Percentiles rank a stretch among this genome's conserved stretches.
Evolutionary conservation across 768 basidiomycete species (phyloP).

Genomic region (Botryobasidium botryosum): DNA sequence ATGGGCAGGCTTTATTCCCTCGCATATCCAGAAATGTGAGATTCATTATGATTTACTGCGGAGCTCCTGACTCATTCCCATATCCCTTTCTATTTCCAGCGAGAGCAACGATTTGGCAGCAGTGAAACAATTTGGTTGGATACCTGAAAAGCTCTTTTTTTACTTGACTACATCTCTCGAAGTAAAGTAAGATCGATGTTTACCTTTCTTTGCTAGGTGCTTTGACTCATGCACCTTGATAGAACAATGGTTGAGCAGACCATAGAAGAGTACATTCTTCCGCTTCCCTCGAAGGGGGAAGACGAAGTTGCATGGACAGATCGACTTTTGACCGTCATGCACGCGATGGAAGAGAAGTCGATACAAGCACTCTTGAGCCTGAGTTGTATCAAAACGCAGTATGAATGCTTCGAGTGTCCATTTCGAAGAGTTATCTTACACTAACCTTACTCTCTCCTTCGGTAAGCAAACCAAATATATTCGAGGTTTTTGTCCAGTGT

Average conservation of each 20-base stretch:
- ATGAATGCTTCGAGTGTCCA: conserved; percentile 17
- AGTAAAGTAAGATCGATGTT: conserved; percentile 30
- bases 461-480: conserved; percentile 56
- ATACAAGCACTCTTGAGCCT: conserved; percentile 41
- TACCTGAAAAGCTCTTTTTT: conserved; percentile 57
- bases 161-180: conserved; percentile 36
- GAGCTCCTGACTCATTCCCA: conserved; percentile 3
- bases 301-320: conserved; percentile 83
- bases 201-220: neutral
- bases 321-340: conserved; percentile 54
- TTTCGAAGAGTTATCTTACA: too few relatives aligned
- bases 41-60: conserved; percentile 5
- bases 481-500: conserved; percentile 48
- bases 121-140: conserved; percentile 78
- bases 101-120: conserved; percentile 64
- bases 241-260: conserved; percentile 50
- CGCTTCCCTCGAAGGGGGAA: conserved; percentile 41
- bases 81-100: conserved; percentile 24
- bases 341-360: conserved; percentile 40
- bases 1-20: conserved; percentile 63
- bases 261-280: conserved; percentile 61
- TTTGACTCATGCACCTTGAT: conserved; percentile 1
- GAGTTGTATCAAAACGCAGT: conserved; percentile 48
- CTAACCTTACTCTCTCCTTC: too few relatives aligned
- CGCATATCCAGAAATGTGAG: conserved; percentile 84